These are phyloP conservation scores for Candida caryicola DNA, from an alignment of 805 yeast genomes.

Conservation along the genomic window DNA sequence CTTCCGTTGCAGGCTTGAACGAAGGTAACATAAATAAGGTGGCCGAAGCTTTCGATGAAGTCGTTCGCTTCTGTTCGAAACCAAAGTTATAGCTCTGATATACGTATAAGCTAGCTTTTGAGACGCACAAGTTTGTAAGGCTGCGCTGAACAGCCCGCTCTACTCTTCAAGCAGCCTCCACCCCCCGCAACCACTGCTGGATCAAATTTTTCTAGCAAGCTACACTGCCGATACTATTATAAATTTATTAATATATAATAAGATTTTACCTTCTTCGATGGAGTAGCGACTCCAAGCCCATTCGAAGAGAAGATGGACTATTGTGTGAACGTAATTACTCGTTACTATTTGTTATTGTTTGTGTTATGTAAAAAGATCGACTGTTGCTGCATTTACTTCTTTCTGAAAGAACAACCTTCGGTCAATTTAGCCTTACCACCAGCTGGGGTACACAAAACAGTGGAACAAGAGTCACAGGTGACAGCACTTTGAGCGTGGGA, in stretches of 20 bases:
- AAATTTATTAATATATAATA: no score
- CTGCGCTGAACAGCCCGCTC: no score
- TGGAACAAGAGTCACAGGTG: constrained; percentile 97
- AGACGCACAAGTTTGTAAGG: no score
- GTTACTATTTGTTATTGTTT: constrained; percentile 1
- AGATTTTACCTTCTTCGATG: background rate
- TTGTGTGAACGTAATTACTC: background rate
- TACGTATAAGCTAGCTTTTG: no score
- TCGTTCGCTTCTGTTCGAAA: constrained; percentile 41
- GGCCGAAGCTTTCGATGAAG: constrained; percentile 79
- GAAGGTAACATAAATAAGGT: constrained; percentile 72
- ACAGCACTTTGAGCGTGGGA: constrained; percentile 99
- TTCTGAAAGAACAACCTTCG: constrained; percentile 99
- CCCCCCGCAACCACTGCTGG: no score
- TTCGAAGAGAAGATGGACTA: background rate
- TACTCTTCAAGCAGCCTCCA: no score
- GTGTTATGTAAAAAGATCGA: background rate
- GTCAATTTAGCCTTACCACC: constrained; percentile 99
- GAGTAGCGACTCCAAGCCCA: background rate
- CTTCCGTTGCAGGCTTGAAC: constrained; percentile 91
- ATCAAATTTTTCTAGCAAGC: no score
- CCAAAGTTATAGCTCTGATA: constrained; percentile 16
- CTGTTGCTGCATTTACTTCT: constrained; percentile 60
- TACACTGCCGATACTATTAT: background rate
- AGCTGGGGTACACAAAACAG: constrained; percentile 97